A percentile compares a stretch with the other conserved stretches of the same genome.
phyloP scores from a whole-genome alignment of 257 asterid species.

The Salvia rosmarinus region DNA sequence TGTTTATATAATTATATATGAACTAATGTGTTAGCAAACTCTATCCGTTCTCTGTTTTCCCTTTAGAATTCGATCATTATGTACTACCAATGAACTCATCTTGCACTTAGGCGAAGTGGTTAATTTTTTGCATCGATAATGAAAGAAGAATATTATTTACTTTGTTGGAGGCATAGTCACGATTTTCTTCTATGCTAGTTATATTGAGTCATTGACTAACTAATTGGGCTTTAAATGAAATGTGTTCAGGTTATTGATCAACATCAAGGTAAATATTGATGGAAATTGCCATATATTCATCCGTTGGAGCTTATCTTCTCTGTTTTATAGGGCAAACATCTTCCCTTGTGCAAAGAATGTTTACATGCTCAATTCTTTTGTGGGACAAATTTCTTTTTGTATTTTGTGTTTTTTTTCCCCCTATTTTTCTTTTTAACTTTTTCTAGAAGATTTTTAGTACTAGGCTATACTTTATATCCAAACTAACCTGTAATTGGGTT shows the following conservation, averaged over 20 bases:
- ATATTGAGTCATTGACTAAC: conserved; percentile 5
- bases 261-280: not conserved
- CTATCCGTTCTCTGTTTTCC: not conserved
- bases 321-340: not conserved
- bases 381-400: not conserved
- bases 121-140: not conserved
- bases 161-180: not conserved
- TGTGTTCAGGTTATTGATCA: not conserved
- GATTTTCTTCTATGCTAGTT: conserved; percentile 1
- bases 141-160: not conserved
- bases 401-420: not conserved
- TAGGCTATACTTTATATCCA: not conserved
- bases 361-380: not conserved
- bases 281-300: not conserved
- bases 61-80: not conserved
- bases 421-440: too few relatives aligned
- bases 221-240: not conserved
- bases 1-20: not conserved
- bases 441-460: not conserved
- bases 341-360: not conserved
- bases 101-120: not conserved
- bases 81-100: not conserved
- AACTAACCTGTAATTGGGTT: not conserved
- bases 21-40: not conserved
- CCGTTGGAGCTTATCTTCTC: not conserved